A percentile compares a stretch with the other conserved stretches of the same genome.
Conservation (phyloP, 148 eudicot genomes). For the Rhododendron molle region DNA sequence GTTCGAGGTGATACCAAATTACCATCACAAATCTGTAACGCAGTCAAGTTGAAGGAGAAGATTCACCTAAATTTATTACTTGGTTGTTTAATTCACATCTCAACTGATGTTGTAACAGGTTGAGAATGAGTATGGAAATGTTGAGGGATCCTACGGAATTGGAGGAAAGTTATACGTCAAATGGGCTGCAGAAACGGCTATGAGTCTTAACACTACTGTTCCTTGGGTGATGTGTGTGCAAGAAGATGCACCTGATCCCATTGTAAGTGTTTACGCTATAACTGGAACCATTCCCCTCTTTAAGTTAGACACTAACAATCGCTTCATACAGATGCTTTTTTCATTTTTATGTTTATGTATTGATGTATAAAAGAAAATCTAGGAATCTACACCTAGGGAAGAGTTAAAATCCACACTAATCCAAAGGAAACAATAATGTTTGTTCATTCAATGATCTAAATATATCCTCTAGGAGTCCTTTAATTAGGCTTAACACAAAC, state of each 20-base stretch:
- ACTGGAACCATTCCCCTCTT: not conserved
- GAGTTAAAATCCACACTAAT: no score
- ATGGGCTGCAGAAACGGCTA: slow-evolving; percentile 54
- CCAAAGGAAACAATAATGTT: no score
- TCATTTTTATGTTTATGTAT: not conserved
- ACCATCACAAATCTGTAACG: not conserved
- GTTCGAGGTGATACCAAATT: not conserved
- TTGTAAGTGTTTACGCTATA: slow-evolving; percentile 21
- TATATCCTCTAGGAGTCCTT: no score
- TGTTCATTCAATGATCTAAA: no score
- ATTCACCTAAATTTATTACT: not conserved
- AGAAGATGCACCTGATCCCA: slow-evolving; percentile 41
- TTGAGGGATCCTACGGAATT: slow-evolving; percentile 38
- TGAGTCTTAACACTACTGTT: slow-evolving; percentile 36
- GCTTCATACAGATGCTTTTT: not conserved
- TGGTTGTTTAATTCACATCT: not conserved
- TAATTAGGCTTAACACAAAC: no score
- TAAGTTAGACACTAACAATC: not conserved
- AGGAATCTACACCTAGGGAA: no score
- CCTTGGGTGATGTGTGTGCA: slow-evolving; percentile 62
- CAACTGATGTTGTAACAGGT: slow-evolving; percentile 21
- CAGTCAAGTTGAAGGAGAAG: not conserved
- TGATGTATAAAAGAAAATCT: no score
- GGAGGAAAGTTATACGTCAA: slow-evolving; percentile 35
- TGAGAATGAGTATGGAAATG: slow-evolving; percentile 53